Conservation (phyloP, 257 asterid species). For the Gentiana dahurica region DNA sequence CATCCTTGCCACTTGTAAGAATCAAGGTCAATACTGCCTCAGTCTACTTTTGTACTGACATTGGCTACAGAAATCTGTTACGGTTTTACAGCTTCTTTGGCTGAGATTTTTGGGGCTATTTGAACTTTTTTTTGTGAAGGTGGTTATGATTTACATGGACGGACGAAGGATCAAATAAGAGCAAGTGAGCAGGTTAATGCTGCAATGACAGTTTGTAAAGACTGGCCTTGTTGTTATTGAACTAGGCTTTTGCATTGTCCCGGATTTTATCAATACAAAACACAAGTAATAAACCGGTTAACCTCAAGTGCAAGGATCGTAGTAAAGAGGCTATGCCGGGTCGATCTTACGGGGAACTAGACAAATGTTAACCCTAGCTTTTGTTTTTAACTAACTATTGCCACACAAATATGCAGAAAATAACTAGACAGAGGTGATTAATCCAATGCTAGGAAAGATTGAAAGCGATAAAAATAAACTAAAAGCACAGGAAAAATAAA, state of each 20-base stretch:
- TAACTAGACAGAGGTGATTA: too few relatives aligned
- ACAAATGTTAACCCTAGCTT: too few relatives aligned
- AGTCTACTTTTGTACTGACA: neutral
- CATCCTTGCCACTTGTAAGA: slow-evolving; percentile 79
- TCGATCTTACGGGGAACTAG: too few relatives aligned
- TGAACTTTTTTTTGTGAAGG: slow-evolving; percentile 35
- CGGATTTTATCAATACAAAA: too few relatives aligned
- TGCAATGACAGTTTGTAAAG: slow-evolving; percentile 63
- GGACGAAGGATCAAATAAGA: slow-evolving; percentile 94
- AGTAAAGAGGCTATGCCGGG: too few relatives aligned
- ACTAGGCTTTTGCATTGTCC: neutral
- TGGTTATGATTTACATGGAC: slow-evolving; percentile 92
- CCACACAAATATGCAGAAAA: too few relatives aligned
- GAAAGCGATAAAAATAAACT: too few relatives aligned
- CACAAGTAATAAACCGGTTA: too few relatives aligned
- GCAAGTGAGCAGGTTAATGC: slow-evolving; percentile 92
- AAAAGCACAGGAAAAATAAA: too few relatives aligned
- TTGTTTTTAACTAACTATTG: too few relatives aligned
- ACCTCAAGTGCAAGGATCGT: too few relatives aligned
- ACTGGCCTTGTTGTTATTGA: slow-evolving; percentile 88
- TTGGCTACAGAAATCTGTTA: neutral
- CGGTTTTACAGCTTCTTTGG: neutral
- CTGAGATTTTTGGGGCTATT: slow-evolving; percentile 6
- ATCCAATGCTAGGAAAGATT: too few relatives aligned
- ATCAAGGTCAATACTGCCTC: slow-evolving; percentile 48